Percentiles rank a stretch among this genome's conserved stretches.
Evolutionary conservation across 1,284 basidiomycete species (phyloP).

Genomic region (Chondrostereum purpureum): DNA sequence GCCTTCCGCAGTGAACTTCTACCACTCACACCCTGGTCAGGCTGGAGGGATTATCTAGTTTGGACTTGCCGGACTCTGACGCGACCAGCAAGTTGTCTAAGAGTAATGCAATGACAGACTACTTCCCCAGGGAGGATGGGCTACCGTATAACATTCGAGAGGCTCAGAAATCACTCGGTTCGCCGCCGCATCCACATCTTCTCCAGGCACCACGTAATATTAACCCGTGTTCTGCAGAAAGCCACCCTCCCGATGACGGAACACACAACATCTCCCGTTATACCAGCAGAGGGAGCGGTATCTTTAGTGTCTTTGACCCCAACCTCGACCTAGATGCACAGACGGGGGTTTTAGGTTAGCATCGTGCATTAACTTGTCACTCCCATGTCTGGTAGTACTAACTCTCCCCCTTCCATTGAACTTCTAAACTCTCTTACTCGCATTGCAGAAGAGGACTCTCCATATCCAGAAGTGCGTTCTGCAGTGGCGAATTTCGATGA

Average conservation of each 20-base stretch:
- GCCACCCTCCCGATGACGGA: not conserved
- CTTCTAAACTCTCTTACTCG: not conserved
- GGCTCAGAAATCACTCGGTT: not conserved
- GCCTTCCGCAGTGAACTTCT: not conserved
- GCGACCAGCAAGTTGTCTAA: not conserved
- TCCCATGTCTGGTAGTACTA: not conserved
- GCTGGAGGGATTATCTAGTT: not conserved
- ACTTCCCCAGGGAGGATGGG: not conserved
- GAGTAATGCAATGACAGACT: not conserved
- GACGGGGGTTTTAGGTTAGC: not conserved
- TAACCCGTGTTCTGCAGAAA: not conserved
- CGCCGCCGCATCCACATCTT: not conserved
- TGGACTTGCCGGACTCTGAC: not conserved
- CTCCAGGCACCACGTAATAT: not conserved
- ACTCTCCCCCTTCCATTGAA: not conserved
- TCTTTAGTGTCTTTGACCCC: slow-evolving; percentile 2
- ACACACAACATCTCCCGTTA: not conserved
- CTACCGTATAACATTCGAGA: not conserved
- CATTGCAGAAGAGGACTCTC: slow-evolving; percentile 30
- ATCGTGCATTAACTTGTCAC: not conserved
- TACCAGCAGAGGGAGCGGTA: not conserved
- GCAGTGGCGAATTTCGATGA: slow-evolving; percentile 64
- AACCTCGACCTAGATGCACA: slow-evolving; percentile 3
- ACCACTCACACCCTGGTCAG: not conserved
- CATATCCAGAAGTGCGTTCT: slow-evolving; percentile 59